Conservation (phyloP, 805 yeast species). For the Candida krabiensis region DNA sequence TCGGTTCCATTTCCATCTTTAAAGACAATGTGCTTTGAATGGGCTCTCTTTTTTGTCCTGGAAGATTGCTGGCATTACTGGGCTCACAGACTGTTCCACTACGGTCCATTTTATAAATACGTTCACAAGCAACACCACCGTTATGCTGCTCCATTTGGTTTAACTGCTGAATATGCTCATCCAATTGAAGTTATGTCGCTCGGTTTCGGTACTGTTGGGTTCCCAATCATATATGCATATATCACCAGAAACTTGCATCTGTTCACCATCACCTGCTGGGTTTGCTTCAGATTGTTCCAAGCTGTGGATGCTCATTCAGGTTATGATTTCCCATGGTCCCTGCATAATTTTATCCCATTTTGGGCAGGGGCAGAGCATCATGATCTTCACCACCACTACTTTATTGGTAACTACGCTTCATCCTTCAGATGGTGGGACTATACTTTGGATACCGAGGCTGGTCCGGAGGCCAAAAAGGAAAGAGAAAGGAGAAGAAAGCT, state of each 20-base stretch:
- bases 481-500: slow-evolving; percentile 45
- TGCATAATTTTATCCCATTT: slow-evolving; percentile 55
- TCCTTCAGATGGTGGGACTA: slow-evolving; percentile 61
- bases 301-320: slow-evolving; percentile 65
- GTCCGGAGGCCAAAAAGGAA: slow-evolving; percentile 48
- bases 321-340: slow-evolving; percentile 62
- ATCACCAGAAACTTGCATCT: slow-evolving; percentile 48
- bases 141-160: slow-evolving; percentile 63
- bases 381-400: slow-evolving; percentile 59
- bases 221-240: slow-evolving; percentile 55
- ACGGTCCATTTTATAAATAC: slow-evolving; percentile 55
- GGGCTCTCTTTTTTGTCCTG: slow-evolving; percentile 49
- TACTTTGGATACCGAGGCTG: slow-evolving; percentile 53
- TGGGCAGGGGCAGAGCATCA: slow-evolving; percentile 71
- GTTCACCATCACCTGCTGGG: slow-evolving; percentile 55
- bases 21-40: slow-evolving; percentile 42
- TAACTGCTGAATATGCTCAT: slow-evolving; percentile 62
- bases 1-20: slow-evolving; percentile 54
- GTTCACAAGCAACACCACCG: slow-evolving; percentile 62
- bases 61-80: slow-evolving; percentile 65
- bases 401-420: slow-evolving; percentile 59
- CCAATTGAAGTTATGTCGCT: slow-evolving; percentile 57
- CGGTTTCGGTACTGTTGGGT: slow-evolving; percentile 61
- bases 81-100: slow-evolving; percentile 57
- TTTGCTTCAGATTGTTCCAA: slow-evolving; percentile 51